phyloP scores from a whole-genome alignment of 2,329 filamentous ascomycete species.

The Xylariaceae sp. region DNA sequence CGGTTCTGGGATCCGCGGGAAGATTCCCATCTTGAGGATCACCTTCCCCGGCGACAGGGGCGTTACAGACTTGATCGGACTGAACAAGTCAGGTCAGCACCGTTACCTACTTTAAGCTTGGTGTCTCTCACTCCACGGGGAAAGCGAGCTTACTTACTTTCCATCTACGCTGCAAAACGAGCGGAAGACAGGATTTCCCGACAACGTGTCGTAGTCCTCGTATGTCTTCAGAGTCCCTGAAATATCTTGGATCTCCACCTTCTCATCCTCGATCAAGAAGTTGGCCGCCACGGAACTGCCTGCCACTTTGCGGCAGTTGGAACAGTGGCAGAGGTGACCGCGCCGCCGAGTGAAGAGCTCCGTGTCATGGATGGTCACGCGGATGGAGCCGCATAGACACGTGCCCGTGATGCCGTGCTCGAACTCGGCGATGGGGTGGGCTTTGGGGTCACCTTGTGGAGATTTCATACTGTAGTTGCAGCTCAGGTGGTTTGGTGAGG shows the following conservation, averaged over 20 bases:
- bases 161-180: conserved; percentile 25
- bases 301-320: conserved; percentile 24
- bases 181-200: conserved; percentile 22
- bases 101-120: no score
- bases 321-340: conserved; percentile 25
- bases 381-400: conserved; percentile 26
- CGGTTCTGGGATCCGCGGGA: conserved; percentile 25
- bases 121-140: background rate
- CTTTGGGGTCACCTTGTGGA: conserved; percentile 26
- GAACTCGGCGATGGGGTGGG: conserved; percentile 17
- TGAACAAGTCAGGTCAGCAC: background rate
- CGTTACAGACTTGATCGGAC: conserved; percentile 21
- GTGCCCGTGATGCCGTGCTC: conserved; percentile 14
- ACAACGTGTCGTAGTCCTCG: conserved; percentile 18
- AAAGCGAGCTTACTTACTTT: conserved; percentile 21
- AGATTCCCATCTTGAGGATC: conserved; percentile 27
- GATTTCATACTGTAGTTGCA: conserved; percentile 23
- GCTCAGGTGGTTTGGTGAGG: background rate
- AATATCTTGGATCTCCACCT: conserved; percentile 20
- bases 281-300: conserved; percentile 20
- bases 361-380: conserved; percentile 13
- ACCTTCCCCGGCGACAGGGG: conserved; percentile 7
- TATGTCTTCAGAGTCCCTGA: conserved; percentile 20
- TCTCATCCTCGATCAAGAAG: conserved; percentile 22
- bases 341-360: conserved; percentile 23